Evolutionary conservation across 768 basidiomycete species (phyloP).

Genomic region (Daedaleopsis sinensis): DNA sequence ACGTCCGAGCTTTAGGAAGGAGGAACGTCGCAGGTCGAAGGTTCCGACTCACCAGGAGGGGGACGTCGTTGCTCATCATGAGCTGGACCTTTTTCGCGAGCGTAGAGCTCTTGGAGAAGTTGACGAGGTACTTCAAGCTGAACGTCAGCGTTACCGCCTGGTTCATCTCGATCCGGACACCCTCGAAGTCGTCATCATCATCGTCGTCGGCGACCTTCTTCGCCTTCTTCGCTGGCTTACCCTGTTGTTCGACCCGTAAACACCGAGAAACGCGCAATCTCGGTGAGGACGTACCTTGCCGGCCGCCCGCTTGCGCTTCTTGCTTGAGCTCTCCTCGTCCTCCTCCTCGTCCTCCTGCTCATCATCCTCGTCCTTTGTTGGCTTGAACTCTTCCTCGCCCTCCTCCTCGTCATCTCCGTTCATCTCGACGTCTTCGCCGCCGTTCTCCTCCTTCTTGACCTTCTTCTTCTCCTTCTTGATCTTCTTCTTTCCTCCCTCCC

Average conservation of each 20-base stretch:
- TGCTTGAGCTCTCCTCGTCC: slow-evolving; percentile 36
- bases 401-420: slow-evolving; percentile 38
- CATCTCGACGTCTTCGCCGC: slow-evolving; percentile 39
- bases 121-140: slow-evolving; percentile 95
- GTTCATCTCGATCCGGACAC: slow-evolving; percentile 85
- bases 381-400: slow-evolving; percentile 46
- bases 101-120: slow-evolving; percentile 89
- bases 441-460: slow-evolving; percentile 55
- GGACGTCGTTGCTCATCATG: slow-evolving; percentile 92
- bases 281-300: slow-evolving; percentile 45
- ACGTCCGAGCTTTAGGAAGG: neutral
- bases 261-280: neutral
- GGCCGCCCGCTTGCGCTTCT: slow-evolving; percentile 68
- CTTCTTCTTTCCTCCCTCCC: slow-evolving; percentile 36
- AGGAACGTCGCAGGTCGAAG: neutral
- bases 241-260: slow-evolving; percentile 20
- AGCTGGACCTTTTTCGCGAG: slow-evolving; percentile 75
- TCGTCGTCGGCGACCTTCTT: slow-evolving; percentile 56
- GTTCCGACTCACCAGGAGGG: slow-evolving; percentile 65
- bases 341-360: slow-evolving; percentile 40
- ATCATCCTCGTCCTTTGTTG: slow-evolving; percentile 29
- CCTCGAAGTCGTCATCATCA: slow-evolving; percentile 49
- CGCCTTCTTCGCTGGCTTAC: slow-evolving; percentile 56
- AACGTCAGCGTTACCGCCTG: slow-evolving; percentile 92
- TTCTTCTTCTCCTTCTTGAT: slow-evolving; percentile 51